Conservation (phyloP, 352 stramenopile genomes). For the Globisporangium yorkense region DNA sequence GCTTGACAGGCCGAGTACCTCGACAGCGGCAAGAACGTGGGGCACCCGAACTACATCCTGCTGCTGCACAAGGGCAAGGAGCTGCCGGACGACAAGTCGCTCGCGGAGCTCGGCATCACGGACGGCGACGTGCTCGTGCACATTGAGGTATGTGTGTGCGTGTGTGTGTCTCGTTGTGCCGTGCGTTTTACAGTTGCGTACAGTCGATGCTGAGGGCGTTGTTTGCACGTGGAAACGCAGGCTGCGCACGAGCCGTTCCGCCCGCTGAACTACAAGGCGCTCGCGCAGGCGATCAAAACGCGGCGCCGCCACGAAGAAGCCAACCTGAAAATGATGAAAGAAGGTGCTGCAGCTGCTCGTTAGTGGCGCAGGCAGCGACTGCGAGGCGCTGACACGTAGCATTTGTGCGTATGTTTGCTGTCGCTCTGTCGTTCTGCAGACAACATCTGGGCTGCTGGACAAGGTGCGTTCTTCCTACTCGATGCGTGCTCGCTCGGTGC, state of each 20-base stretch:
- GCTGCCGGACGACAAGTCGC: constrained; percentile 81
- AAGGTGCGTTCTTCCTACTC: constrained; percentile 15
- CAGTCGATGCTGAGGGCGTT: too few relatives aligned
- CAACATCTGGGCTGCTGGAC: constrained; percentile 79
- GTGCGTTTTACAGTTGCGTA: too few relatives aligned
- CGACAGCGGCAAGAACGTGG: constrained; percentile 57
- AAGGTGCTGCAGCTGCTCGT: constrained; percentile 23
- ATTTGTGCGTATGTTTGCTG: not conserved
- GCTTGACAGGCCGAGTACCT: constrained; percentile 53
- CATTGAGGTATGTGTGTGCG: constrained; percentile 45
- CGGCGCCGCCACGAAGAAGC: constrained; percentile 75
- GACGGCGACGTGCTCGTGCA: constrained; percentile 80
- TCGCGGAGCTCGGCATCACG: constrained; percentile 67
- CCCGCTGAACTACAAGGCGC: constrained; percentile 78
- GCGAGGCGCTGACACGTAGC: not conserved
- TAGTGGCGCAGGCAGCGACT: not conserved
- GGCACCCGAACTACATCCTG: constrained; percentile 72
- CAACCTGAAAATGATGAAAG: constrained; percentile 82
- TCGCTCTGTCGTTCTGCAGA: constrained; percentile 22
- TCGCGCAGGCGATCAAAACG: constrained; percentile 73
- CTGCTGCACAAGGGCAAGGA: constrained; percentile 86
- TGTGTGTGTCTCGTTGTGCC: not conserved
- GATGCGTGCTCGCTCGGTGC: not conserved
- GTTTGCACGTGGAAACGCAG: constrained; percentile 7
- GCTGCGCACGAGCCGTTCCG: constrained; percentile 81